Evolutionary conservation across 352 stramenopile genomes (phyloP), one percentile per base, ranked within the genome.

Genomic region (Phytophthora pinifolia): DNA sequence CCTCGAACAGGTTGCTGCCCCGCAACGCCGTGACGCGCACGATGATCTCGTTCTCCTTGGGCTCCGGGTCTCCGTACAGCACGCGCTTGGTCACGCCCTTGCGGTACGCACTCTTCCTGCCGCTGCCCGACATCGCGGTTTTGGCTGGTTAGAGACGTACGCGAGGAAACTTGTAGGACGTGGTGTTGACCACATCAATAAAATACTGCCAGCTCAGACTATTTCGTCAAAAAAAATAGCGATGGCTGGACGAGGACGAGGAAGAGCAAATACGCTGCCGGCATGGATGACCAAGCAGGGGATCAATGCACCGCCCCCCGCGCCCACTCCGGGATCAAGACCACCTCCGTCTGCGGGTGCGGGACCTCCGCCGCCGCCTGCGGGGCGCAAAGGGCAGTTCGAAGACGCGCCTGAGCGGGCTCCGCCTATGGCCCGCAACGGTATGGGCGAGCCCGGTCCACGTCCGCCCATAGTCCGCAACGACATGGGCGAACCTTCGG

Each of bases 1-100:
- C 89, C 75, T 99, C 93, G 63, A 99, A 98, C 58, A 98, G 84
- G 71, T 99, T 99, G 50, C 83, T 92, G 36, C 96, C 96, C 49
- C 96, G 76, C 53, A 97, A 83, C 13, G 83, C 81, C 33, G 96
- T 74, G 10, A 99, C 94, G 46, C 90, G 87, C 43, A 97, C 95
- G 43, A 98, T 91, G 30, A 85, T 65, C 65, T 98, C 89, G 33
- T 96, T 93, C 36, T 89, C 68, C 56, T 88, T 83, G 4, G 92
- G 92, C 75, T 97, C 86, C 3, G 92, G 92, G 51, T 94, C 79
- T 15, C 83, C 88, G 50, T 97, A 94, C 34, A 97, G 70, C 51
- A 97, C 88, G 36, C 92, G 84, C 61, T 96, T 85, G 27, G 88
- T 97, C 55, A 98, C 92, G 54, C 85, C 88, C 72, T 98, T 98